phyloP scores from a whole-genome alignment of 2,329 filamentous ascomycete genomes.

The Aspergillus spinulosporus region DNA sequence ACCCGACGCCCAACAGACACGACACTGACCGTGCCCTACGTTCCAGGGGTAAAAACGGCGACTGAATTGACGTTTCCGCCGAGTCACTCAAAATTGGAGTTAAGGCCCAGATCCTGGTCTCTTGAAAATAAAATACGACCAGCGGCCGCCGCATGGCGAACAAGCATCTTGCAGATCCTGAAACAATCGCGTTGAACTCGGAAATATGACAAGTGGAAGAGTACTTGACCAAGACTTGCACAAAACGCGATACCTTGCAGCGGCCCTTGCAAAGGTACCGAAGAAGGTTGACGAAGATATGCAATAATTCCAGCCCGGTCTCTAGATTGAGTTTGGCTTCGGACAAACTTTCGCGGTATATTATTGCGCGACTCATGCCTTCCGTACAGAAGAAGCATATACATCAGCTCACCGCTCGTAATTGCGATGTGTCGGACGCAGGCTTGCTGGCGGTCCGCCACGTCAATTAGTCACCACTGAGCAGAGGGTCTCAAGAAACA shows the following conservation, averaged over 20 bases:
- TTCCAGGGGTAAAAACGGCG: no score
- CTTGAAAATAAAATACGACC: not conserved
- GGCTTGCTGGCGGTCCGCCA: not conserved
- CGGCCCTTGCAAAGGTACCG: not conserved
- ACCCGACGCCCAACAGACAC: no score
- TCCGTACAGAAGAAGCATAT: not conserved
- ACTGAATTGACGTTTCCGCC: no score
- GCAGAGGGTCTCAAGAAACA: not conserved
- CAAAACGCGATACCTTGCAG: conserved; percentile 4
- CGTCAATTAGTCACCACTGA: conserved; percentile 4
- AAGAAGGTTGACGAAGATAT: not conserved
- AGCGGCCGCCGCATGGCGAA: not conserved
- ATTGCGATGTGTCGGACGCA: not conserved
- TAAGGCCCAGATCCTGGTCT: no score
- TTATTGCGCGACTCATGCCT: no score
- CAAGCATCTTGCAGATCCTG: conserved; percentile 3
- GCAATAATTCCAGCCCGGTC: no score
- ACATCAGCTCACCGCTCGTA: not conserved
- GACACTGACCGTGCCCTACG: no score
- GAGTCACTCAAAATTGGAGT: no score
- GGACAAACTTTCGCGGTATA: no score
- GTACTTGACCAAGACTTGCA: not conserved
- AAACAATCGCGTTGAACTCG: conserved; percentile 7
- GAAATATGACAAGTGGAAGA: not conserved
- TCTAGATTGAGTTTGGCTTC: no score